These are phyloP conservation scores for Geranium incanum DNA, from an alignment of 441 rosid genomes.

Conservation along the genomic window DNA sequence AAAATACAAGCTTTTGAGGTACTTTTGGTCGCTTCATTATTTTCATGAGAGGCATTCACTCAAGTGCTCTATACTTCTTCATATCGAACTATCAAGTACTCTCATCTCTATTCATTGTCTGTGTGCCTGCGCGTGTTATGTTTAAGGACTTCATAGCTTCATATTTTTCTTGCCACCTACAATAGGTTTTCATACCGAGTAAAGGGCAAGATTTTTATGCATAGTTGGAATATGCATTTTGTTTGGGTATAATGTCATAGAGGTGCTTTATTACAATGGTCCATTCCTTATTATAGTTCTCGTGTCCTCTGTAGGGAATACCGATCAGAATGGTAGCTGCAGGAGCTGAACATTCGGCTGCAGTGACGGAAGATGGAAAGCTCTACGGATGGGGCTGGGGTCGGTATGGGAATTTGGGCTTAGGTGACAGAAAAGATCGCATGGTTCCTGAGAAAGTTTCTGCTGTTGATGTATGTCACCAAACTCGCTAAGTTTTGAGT, in stretches of 20 bases:
- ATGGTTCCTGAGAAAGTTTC: constrained; percentile 74
- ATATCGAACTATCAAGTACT: not conserved
- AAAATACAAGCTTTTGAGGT: constrained; percentile 90
- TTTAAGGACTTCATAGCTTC: not conserved
- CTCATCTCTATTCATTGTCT: not conserved
- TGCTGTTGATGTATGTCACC: constrained; percentile 46
- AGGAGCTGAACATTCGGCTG: constrained; percentile 98
- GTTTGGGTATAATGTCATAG: not conserved
- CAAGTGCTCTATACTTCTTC: constrained; percentile 4
- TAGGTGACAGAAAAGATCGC: constrained; percentile 92
- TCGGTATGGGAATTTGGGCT: constrained; percentile 88
- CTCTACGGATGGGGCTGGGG: constrained; percentile 99
- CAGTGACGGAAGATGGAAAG: constrained; percentile 84
- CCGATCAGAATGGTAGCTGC: constrained; percentile 90
- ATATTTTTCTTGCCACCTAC: not conserved
- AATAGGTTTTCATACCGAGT: not conserved
- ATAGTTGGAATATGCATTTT: not conserved
- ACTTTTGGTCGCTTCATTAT: constrained; percentile 5
- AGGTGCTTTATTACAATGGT: not conserved
- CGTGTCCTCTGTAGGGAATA: constrained; percentile 49
- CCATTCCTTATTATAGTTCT: constrained; percentile 14
- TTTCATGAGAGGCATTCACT: constrained; percentile 10
- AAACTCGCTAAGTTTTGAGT: constrained; percentile 13
- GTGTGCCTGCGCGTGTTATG: not conserved
- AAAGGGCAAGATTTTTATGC: not conserved